phyloP scores from a whole-genome alignment of 2,329 filamentous ascomycete genomes.

The Scleromitrula shiraiana region DNA sequence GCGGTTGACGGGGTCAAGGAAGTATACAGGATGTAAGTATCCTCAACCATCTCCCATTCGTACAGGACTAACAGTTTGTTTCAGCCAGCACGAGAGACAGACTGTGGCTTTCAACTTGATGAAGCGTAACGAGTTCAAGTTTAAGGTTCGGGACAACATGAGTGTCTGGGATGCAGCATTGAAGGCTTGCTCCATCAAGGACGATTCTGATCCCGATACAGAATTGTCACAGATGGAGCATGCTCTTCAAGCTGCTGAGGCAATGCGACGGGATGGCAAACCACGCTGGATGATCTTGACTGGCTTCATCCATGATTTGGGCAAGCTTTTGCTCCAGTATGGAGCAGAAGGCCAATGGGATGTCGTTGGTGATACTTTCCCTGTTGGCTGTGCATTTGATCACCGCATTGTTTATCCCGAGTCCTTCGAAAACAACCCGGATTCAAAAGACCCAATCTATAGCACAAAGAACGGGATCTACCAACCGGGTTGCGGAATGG shows the following conservation, averaged over 20 bases:
- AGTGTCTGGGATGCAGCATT: conserved; percentile 88
- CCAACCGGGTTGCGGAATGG: conserved; percentile 66
- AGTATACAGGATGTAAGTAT: conserved; percentile 60
- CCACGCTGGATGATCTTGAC: conserved; percentile 76
- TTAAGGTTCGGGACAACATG: conserved; percentile 60
- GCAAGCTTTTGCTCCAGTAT: conserved; percentile 74
- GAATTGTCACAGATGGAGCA: conserved; percentile 83
- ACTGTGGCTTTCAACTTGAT: conserved; percentile 79
- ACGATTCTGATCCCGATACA: conserved; percentile 87
- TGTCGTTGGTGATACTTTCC: conserved; percentile 81
- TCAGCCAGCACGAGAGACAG: conserved; percentile 55
- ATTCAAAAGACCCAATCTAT: conserved; percentile 63
- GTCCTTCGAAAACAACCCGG: conserved; percentile 71
- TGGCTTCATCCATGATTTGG: conserved; percentile 70
- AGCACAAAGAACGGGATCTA: conserved; percentile 75
- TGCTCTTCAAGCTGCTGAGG: conserved; percentile 80
- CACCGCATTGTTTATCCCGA: conserved; percentile 72
- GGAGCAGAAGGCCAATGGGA: conserved; percentile 87
- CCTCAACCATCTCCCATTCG: not conserved
- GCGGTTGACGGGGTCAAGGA: conserved; percentile 78
- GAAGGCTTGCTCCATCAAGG: conserved; percentile 83
- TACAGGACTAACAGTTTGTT: not conserved
- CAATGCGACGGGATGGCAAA: conserved; percentile 77
- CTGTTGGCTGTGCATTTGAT: conserved; percentile 69
- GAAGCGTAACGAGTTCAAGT: conserved; percentile 64